Base-by-base conservation (phyloP, 2,329 filamentous ascomycete genomes). In the Alternaria sp. region DNA sequence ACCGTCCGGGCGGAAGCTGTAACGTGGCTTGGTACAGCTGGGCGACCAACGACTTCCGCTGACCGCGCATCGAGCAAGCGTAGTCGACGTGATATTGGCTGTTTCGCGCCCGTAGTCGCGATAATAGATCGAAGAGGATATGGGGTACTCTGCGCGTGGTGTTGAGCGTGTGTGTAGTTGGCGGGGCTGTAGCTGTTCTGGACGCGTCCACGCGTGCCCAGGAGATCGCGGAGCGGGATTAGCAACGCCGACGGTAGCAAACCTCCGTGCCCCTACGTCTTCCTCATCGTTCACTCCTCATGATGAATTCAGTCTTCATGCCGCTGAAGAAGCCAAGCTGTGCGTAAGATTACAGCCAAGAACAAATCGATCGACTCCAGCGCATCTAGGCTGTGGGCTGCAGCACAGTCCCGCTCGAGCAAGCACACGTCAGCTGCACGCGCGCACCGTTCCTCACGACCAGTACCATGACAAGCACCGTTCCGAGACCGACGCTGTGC, bases 371-470 rank as follows among this genome's bases (percentile, higher is more conserved):
- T 21, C 36, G 13, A 15, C 15, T 23, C 10, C 30, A 21, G 23
- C 23, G 13, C 30, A 44, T 21, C 25, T 17, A 43, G 23, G 52
- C 15, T 40, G 50, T 32, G 19, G 43, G 32, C 25, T 28, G 25
- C 19, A 44, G 30, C 23, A 40, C 57, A 47, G 32, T 47, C 28
- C 68, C 65, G 58, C 47, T 61, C 54, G 59, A 60, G 61, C 61
- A 69, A 19, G 55, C 50, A 59, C 62, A 66, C 69, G 55, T 71
- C 69, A 71, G 66, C 68, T 61, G 59, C 62, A 54, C 61, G 59
- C 57, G 47, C 58, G 60, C 61, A 61, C 59, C 64, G 57, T 54
- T 70, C 66, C 66, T 54, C 51, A 71, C 55, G 66, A 70, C 55
- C 65, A 67, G 59, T 65, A 63, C 62, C 58, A 54, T 55, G 66